Base-by-base conservation (phyloP, 352 stramenopile species). In the Pythium volutum region DNA sequence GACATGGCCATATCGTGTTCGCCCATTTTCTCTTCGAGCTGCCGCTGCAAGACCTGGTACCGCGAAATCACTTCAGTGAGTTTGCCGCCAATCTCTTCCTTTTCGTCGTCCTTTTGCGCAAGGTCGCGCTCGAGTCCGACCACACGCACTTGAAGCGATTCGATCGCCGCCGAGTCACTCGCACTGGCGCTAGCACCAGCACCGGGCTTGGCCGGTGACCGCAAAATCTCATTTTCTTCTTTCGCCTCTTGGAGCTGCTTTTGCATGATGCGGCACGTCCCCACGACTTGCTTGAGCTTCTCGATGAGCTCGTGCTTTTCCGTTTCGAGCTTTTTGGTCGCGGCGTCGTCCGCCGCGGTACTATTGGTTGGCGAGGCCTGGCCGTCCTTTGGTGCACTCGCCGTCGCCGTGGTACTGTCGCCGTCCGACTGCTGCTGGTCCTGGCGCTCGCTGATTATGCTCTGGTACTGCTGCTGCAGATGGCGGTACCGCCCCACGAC, bases 271-370 rank as follows among this genome's bases (percentile, higher is more conserved):
- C 80, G 81, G 34, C 76, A 88, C 27, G 75, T 88, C 39, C 62
- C 74, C n/a, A 89, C 74, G 43, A 88, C 80, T 25, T 77, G 69
- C 71, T 88, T 88, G 55, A 90, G 76, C 64, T 92, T 90, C 59
- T 81, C 77, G 22, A 92, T 83, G 41, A 93, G 77, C 69, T 89
- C 79, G 26, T 75, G 71, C 62, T 91, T 90, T 55, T 89, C 77
- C 10, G 63, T 66, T 46, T 89, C 81, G 11, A 91, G 71, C 62
- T 73, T 76, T 48, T 81, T 70, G 50, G 78, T 69, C 0, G 66
- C 67, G 15, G 55, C 48, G 26, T 79, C 66, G 11, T 80, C 65
- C 11, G 53, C 55, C 0, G 46, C 68, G 10, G 75, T 42, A 52
- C 61, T 57, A 45, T 62, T 66, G n/a, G 62, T 64, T 8, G 55